Evolutionary conservation across 139 green algal species (phyloP).

Genomic region (Tetraselmis chui): DNA sequence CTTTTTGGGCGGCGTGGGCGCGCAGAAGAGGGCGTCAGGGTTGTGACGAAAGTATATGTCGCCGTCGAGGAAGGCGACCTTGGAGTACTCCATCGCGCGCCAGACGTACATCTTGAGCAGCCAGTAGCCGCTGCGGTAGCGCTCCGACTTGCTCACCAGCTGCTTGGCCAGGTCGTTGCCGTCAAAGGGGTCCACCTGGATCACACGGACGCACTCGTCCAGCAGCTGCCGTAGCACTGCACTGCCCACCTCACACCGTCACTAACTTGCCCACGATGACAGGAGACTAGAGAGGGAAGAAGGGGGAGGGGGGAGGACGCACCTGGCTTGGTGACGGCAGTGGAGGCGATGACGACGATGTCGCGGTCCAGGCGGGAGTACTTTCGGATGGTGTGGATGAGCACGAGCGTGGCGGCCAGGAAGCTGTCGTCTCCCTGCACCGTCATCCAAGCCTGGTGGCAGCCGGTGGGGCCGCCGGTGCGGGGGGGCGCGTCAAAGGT

Average conservation of each 20-base stretch:
- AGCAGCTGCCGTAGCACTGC: background rate
- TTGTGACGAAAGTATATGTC: slow-evolving; percentile 26
- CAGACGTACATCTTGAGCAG: slow-evolving; percentile 12
- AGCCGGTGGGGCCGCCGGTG: background rate
- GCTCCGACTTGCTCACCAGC: background rate
- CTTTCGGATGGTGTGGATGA: slow-evolving; percentile 18
- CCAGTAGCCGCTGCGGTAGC: slow-evolving; percentile 17
- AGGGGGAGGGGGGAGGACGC: background rate
- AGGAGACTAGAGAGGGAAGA: background rate
- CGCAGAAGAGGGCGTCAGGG: slow-evolving; percentile 28
- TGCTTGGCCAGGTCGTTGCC: background rate
- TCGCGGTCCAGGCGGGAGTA: background rate
- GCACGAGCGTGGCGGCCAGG: slow-evolving; percentile 12
- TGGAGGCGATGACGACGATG: slow-evolving; percentile 14
- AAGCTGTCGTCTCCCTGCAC: slow-evolving; percentile 13
- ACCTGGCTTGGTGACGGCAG: background rate
- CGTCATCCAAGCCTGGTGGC: slow-evolving; percentile 4
- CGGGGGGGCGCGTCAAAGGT: background rate
- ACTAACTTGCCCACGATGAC: no score
- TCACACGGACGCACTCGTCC: slow-evolving; percentile 8
- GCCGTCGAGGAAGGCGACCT: slow-evolving; percentile 27
- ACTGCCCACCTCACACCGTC: no score
- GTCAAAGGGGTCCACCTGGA: slow-evolving; percentile 9
- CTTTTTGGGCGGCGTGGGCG: background rate
- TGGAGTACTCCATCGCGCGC: slow-evolving; percentile 12